Conservation (phyloP, 108 stramenopile genomes). For the Skeletonema tropicum region DNA sequence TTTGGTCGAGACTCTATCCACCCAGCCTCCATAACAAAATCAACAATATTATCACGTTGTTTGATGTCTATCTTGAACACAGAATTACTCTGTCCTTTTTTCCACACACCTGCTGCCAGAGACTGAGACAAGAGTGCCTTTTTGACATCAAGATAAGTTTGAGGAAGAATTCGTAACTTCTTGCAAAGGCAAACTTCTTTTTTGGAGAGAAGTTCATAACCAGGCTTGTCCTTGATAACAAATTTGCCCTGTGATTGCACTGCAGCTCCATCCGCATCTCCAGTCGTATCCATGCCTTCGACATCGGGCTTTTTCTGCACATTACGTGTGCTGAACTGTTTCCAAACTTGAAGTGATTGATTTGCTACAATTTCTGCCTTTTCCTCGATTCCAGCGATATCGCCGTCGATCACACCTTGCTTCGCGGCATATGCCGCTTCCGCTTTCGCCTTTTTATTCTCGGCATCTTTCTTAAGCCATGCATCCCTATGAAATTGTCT, state of each 20-base stretch:
- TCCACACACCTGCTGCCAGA: constrained; percentile 61
- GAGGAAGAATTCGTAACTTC: constrained; percentile 59
- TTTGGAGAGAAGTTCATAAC: constrained; percentile 68
- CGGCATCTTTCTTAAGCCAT: constrained; percentile 62
- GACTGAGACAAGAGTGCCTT: constrained; percentile 81
- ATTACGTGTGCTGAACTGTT: constrained; percentile 25
- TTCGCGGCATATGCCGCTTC: constrained; percentile 39
- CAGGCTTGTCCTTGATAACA: constrained; percentile 42
- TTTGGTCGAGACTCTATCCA: constrained; percentile 71
- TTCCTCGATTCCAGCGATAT: constrained; percentile 17
- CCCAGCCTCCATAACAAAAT: constrained; percentile 81
- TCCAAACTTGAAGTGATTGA: constrained; percentile 43
- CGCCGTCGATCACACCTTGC: constrained; percentile 29
- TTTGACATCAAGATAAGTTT: constrained; percentile 79
- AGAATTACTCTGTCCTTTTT: constrained; percentile 27
- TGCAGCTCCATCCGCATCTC: not conserved
- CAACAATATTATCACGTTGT: constrained; percentile 70
- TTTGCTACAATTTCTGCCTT: constrained; percentile 25
- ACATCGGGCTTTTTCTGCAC: constrained; percentile 2
- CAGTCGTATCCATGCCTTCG: not conserved
- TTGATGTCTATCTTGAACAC: constrained; percentile 79
- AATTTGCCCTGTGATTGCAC: constrained; percentile 13
- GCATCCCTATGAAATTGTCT: constrained; percentile 76
- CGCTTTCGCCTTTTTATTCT: constrained; percentile 50
- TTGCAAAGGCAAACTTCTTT: constrained; percentile 76